Base-by-base conservation (phyloP, 495 filamentous ascomycete genomes). In the Podospora pseudoanserina region DNA sequence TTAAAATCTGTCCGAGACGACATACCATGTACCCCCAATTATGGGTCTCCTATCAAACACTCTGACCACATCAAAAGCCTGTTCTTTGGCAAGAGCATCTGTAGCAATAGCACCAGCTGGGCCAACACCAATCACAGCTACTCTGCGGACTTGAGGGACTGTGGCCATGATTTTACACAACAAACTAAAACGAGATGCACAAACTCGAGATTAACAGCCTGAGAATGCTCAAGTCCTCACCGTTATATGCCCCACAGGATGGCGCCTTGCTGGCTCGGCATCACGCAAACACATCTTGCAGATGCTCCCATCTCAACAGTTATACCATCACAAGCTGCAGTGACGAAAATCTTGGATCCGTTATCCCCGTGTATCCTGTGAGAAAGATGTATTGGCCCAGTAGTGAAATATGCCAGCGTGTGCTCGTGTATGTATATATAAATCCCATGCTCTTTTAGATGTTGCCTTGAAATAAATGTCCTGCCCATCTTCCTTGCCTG, bases 121-220 rank as follows among this genome's bases (percentile, higher is more conserved):
- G 2, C 86, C 86, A 3, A 85, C 81, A 26, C 87, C 86, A 71
- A 89, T 87, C 13, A 89, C 81, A 34, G 87, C 87, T 18, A 89
- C 82, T 26, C 79, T 77, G 64, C 83, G 85, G 34, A 79, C 70
- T 27, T 70, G 67, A 57, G 39, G 7, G 0, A 57, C 23, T 5
- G 55, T 2, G 6, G 55, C n/a, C 55, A 58, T 58, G n/a, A 18
- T 58, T 58, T 3, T 2, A 16, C 7, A 49, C 39, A 49, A 13
- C 15, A 49, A 16, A 49, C 39, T 13, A 16, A 49, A 13, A 11
- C 15, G 15, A 49, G 6, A 3, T 49, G 9, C 9, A 39, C 7
- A 49, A 5, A 6, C 30, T 32, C 30, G 30, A 32, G 30, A 32
- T 4, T 7, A 32, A 32, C 30, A 32, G 23, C 23, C 23, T 23